Base-by-base conservation (phyloP, 2,329 filamentous ascomycete species). In the Microsporum ferrugineum region DNA sequence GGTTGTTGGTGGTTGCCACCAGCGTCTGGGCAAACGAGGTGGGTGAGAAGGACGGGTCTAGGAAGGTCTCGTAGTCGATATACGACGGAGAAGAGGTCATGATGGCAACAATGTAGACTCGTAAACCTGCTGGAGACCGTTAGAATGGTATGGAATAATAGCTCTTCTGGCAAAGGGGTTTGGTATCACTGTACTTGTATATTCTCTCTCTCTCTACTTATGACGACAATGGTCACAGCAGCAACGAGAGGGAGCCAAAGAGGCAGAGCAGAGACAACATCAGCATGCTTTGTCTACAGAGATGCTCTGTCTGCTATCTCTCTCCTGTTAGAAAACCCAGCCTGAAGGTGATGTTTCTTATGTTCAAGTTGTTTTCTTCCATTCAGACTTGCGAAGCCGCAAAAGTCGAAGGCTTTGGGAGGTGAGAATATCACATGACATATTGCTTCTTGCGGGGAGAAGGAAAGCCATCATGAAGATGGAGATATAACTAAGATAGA, bases 61-160 rank as follows among this genome's bases (percentile, higher is more conserved):
- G 83, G 70, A 99, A 95, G 65, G 89, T 83, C 72, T 95, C 90
- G 76, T 96, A 95, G 82, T 97, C 91, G 71, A 99, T 91, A 76
- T 99, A 99, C 51, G 45, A 51, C 45, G 45, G 45, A 51, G 45
- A 31, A 27, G 45, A 51, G 45, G 45, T 51, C 45, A 51, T 51
- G 27, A 12, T 51, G 23, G 45, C 14, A 29, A 47, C n/a, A 17
- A 27, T 27, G 23, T 29, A 23, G n/a, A 47, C 23, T 47, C 10
- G 45, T 51, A 31, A 12, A 29, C 10, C 10, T 29, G 23, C 45
- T 51, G 8, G 7, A 14, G 33, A 36, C 12, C 51, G 51, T 51
- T 51, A 51, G 45, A 14, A 51, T 51, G 10, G 10, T 23, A 29
- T 33, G 23, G 17, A 5, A 14, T 12, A 36, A 53, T 14, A 51